A percentile compares a stretch with the other conserved stretches of the same genome.
Evolutionary conservation across 495 filamentous ascomycete genomes (phyloP).

Genomic region (Lasiosphaeria miniovina): DNA sequence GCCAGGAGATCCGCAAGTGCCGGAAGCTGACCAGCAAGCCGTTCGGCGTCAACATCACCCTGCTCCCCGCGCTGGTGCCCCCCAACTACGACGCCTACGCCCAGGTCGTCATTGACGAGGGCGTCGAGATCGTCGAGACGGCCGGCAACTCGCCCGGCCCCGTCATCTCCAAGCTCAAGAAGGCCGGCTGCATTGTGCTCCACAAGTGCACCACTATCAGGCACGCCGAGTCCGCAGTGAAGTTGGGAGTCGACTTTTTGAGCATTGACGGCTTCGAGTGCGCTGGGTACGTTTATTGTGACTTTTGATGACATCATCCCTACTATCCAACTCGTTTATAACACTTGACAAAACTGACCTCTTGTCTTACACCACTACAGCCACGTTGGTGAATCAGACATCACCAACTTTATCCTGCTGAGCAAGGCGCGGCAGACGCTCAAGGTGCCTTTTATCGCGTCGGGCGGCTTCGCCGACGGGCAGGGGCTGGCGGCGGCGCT

Average conservation of each 20-base stretch:
- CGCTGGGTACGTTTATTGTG: slow-evolving; percentile 63
- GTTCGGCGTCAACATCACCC: slow-evolving; percentile 94
- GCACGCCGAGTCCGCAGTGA: slow-evolving; percentile 87
- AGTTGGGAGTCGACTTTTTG: slow-evolving; percentile 94
- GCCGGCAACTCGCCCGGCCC: slow-evolving; percentile 92
- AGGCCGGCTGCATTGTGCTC: slow-evolving; percentile 70
- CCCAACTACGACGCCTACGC: slow-evolving; percentile 93
- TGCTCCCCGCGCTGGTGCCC: slow-evolving; percentile 83
- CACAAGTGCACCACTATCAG: slow-evolving; percentile 98
- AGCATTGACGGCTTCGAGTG: slow-evolving; percentile 98
- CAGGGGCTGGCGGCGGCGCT: slow-evolving; percentile 92
- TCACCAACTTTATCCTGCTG: slow-evolving; percentile 96
- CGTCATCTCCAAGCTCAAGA: slow-evolving; percentile 85
- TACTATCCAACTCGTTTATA: background rate
- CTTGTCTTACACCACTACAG: slow-evolving; percentile 22
- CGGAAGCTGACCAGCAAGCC: slow-evolving; percentile 80
- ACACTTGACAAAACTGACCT: background rate
- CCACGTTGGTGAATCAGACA: slow-evolving; percentile 87
- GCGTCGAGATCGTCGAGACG: slow-evolving; percentile 92
- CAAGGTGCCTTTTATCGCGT: slow-evolving; percentile 88
- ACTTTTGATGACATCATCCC: background rate
- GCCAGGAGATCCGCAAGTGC: slow-evolving; percentile 88
- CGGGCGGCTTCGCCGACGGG: slow-evolving; percentile 92
- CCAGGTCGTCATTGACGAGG: slow-evolving; percentile 88
- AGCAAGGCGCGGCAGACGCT: slow-evolving; percentile 81